Evolutionary conservation across 306 rosid species (phyloP).

Genomic region (Abrus pulchellus): DNA sequence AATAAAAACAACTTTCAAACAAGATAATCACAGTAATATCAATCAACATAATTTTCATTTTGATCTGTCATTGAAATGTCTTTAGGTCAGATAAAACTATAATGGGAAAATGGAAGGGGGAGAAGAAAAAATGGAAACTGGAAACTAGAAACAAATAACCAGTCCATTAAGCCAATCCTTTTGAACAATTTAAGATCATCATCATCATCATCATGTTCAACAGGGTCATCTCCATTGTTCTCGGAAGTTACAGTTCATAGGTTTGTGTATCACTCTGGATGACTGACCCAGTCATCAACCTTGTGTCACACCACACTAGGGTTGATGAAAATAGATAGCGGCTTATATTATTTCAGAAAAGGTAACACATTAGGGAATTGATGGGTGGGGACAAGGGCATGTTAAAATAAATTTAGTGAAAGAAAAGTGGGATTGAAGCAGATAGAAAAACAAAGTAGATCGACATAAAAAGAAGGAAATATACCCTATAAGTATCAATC

Average conservation of each 20-base stretch:
- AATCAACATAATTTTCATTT: conserved; percentile 18
- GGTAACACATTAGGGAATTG: background rate
- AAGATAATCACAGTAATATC: background rate
- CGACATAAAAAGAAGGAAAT: conserved; percentile 23
- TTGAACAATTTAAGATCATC: background rate
- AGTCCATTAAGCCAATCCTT: background rate
- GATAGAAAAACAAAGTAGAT: background rate
- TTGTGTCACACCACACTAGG: background rate
- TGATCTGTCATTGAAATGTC: conserved; percentile 30
- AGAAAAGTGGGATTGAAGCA: background rate
- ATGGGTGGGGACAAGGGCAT: background rate
- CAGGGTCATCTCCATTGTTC: background rate
- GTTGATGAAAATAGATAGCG: conserved; percentile 22
- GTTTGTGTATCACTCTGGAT: conserved; percentile 4
- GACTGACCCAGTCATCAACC: background rate
- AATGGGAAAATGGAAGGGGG: background rate
- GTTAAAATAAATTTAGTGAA: background rate
- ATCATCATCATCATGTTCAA: background rate
- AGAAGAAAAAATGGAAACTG: background rate
- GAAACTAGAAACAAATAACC: conserved; percentile 13
- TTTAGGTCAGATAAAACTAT: background rate
- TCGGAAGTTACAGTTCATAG: background rate
- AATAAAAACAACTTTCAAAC: background rate
- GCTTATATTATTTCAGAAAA: background rate
- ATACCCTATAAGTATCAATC: conserved; percentile 60